phyloP scores from a whole-genome alignment of 2,329 filamentous ascomycete genomes.

The Grosmannia penicillata region DNA sequence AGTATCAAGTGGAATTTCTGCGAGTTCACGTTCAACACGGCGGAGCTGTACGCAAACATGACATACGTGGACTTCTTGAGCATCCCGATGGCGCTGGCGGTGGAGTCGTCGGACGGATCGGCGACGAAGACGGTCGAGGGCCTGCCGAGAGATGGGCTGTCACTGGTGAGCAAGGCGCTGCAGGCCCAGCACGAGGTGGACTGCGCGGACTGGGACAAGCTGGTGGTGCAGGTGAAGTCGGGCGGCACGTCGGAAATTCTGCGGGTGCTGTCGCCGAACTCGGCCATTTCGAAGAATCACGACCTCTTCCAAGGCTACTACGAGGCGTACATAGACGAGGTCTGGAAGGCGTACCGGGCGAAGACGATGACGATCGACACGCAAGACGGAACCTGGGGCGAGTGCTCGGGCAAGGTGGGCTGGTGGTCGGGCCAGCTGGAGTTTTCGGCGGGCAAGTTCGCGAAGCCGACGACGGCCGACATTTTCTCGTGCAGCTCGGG shows the following conservation, averaged over 20 bases:
- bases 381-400: constrained; percentile 33
- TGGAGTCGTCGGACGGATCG: constrained; percentile 30
- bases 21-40: constrained; percentile 51
- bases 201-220: constrained; percentile 34
- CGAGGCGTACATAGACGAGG: constrained; percentile 31
- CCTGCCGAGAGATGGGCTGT: constrained; percentile 29
- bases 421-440: constrained; percentile 20
- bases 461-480: constrained; percentile 30
- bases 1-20: constrained; percentile 49
- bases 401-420: constrained; percentile 27
- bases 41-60: constrained; percentile 53
- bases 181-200: constrained; percentile 28
- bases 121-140: constrained; percentile 31
- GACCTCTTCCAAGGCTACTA: constrained; percentile 36
- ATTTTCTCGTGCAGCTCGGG: constrained; percentile 41
- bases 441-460: constrained; percentile 27
- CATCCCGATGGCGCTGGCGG: constrained; percentile 43
- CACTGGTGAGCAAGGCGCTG: constrained; percentile 28
- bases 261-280: constrained; percentile 39
- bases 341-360: constrained; percentile 33
- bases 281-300: constrained; percentile 26
- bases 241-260: constrained; percentile 19
- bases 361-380: constrained; percentile 35
- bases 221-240: constrained; percentile 26
- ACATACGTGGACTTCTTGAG: constrained; percentile 63